Conservation (phyloP, 345 rosid genomes). For the Ricinus communis region DNA sequence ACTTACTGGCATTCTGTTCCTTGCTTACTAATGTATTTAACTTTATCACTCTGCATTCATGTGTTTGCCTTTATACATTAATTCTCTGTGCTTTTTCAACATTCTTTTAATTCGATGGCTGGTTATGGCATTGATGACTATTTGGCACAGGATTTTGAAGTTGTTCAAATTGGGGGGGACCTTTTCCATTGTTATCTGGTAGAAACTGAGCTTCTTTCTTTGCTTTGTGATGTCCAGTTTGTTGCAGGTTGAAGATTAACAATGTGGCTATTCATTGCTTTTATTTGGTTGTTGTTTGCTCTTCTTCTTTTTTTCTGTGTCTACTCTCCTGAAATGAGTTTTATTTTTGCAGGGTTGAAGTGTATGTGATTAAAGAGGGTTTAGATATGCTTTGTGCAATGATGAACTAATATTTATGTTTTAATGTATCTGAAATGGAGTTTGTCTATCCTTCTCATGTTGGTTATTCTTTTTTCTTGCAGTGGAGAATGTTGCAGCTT, state of each 20-base stretch:
- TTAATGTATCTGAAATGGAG: constrained; percentile 4
- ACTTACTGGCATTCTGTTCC: no score
- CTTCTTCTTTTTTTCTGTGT: constrained; percentile 23
- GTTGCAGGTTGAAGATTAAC: constrained; percentile 38
- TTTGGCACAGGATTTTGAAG: no score
- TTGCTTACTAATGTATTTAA: no score
- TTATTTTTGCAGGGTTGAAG: constrained; percentile 72
- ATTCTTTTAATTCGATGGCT: no score
- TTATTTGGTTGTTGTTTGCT: constrained; percentile 12
- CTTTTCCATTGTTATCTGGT: constrained; percentile 22
- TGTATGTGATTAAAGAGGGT: constrained; percentile 52
- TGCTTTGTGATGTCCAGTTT: constrained; percentile 14
- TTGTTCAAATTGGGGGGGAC: constrained; percentile 10
- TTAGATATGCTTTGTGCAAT: constrained; percentile 25
- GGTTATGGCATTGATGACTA: no score
- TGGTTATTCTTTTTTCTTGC: constrained; percentile 17
- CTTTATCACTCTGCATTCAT: no score
- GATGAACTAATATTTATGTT: constrained; percentile 25
- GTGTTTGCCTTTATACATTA: no score
- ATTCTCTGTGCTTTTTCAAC: no score
- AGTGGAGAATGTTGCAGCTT: constrained; percentile 5
- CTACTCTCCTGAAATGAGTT: constrained; percentile 43
- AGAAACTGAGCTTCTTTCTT: constrained; percentile 18
- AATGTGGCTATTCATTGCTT: constrained; percentile 8
- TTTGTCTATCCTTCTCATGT: constrained; percentile 9